These are phyloP conservation scores for Diaporthe amygdali DNA, from an alignment of 2,329 filamentous ascomycete species.

Conservation along the genomic window DNA sequence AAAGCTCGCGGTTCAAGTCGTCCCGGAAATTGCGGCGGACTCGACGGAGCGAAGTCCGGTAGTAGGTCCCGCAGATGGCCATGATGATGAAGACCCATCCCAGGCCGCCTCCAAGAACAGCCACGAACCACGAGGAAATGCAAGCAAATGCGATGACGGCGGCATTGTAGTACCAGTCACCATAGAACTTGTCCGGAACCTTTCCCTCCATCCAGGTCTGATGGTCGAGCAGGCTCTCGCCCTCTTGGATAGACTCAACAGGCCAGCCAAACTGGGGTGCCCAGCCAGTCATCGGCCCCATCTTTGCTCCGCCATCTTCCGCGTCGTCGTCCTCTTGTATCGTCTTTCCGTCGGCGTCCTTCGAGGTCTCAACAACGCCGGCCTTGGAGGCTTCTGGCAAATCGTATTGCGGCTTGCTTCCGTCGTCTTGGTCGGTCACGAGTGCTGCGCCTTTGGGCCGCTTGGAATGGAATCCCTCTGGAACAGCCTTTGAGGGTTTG, in stretches of 20 bases:
- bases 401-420: constrained; percentile 72
- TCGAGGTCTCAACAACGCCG: constrained; percentile 64
- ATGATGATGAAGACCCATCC: constrained; percentile 95
- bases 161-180: constrained; percentile 98
- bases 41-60: constrained; percentile 90
- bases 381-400: constrained; percentile 77
- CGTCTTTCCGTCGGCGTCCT: constrained; percentile 53
- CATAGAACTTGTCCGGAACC: constrained; percentile 88
- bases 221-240: constrained; percentile 81
- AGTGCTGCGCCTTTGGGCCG: constrained; percentile 71
- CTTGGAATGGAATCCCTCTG: constrained; percentile 67
- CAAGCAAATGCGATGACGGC: constrained; percentile 94
- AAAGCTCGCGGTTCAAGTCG: constrained; percentile 84
- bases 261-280: constrained; percentile 82
- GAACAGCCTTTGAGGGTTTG: constrained; percentile 55
- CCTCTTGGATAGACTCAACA: constrained; percentile 58
- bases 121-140: constrained; percentile 87
- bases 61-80: constrained; percentile 92
- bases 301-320: constrained; percentile 60
- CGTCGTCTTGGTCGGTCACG: constrained; percentile 80
- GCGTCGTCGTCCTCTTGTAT: constrained; percentile 56
- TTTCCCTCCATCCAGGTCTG: constrained; percentile 84
- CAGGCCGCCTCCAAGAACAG: constrained; percentile 86
- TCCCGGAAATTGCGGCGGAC: constrained; percentile 96
- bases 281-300: constrained; percentile 77